phyloP scores from a whole-genome alignment of 495 filamentous ascomycete species.

The Sordaria brevicollis region DNA sequence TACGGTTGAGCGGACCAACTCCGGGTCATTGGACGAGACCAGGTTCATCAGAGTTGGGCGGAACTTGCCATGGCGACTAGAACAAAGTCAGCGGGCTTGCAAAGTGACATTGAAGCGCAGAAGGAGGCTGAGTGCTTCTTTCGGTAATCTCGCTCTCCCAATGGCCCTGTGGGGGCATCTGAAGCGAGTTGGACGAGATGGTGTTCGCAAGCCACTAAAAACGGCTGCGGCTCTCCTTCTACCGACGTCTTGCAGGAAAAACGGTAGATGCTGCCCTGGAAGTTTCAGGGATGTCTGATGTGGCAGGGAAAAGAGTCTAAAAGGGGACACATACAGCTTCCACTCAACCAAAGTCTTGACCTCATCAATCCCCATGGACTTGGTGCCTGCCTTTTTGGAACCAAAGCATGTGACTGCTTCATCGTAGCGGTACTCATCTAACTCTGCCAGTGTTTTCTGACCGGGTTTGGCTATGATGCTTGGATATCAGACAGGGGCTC shows the following conservation, averaged over 20 bases:
- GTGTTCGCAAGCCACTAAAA: background rate
- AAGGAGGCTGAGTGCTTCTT: background rate
- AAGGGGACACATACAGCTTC: conserved; percentile 53
- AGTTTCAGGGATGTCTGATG: background rate
- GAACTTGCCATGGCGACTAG: conserved; percentile 54
- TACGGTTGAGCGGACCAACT: conserved; percentile 32
- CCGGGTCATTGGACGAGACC: conserved; percentile 47
- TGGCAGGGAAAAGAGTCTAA: background rate
- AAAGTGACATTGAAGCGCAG: background rate
- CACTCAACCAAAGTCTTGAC: conserved; percentile 55
- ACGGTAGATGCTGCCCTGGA: background rate
- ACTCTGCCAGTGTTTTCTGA: conserved; percentile 33
- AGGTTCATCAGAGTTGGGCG: conserved; percentile 59
- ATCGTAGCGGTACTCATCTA: conserved; percentile 40
- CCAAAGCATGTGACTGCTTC: conserved; percentile 29
- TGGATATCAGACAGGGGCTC: background rate
- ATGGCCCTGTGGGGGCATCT: background rate
- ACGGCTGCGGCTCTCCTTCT: background rate
- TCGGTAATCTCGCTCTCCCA: background rate
- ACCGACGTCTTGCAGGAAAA: background rate
- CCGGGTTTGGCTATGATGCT: conserved; percentile 25
- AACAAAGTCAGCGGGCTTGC: background rate
- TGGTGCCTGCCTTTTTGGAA: conserved; percentile 10
- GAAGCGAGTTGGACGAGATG: background rate
- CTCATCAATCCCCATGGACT: conserved; percentile 29